Evolutionary conservation across 1,284 basidiomycete species (phyloP).

Genomic region (Cutaneotrichosporon cyanovorans): DNA sequence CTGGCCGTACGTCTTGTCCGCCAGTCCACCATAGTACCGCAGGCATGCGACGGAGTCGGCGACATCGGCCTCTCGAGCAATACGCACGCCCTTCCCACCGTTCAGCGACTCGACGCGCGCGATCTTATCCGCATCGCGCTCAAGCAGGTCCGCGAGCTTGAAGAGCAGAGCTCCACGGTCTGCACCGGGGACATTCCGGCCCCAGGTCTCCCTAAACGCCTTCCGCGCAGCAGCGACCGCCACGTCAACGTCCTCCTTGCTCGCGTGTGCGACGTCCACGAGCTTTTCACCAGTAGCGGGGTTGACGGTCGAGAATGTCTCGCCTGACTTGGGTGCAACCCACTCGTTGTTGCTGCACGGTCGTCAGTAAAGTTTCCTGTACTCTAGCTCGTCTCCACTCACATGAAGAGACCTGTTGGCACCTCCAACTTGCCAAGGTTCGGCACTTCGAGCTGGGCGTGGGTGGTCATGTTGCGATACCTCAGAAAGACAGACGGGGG

Average conservation of each 20-base stretch:
- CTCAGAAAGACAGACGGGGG: too few relatives aligned
- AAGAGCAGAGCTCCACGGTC: conserved; percentile 70
- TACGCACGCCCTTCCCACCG: conserved; percentile 73
- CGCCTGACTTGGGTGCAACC: conserved; percentile 20
- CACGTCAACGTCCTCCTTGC: conserved; percentile 61
- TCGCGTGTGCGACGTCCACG: conserved; percentile 31
- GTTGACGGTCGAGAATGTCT: conserved; percentile 27
- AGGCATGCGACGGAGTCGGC: conserved; percentile 70
- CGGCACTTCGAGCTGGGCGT: conserved; percentile 18
- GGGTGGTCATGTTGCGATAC: not conserved
- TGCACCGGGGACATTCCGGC: conserved; percentile 75
- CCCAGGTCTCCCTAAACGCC: conserved; percentile 78
- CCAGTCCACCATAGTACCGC: conserved; percentile 65
- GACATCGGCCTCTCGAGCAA: conserved; percentile 72
- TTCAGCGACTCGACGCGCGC: conserved; percentile 70
- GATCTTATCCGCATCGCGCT: conserved; percentile 60
- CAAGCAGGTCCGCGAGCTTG: conserved; percentile 84
- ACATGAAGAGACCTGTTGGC: conserved; percentile 78
- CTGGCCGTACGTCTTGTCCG: conserved; percentile 58
- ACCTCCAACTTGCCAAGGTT: conserved; percentile 51
- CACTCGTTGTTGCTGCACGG: conserved; percentile 39
- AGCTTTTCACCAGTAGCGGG: conserved; percentile 54
- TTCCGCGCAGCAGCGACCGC: conserved; percentile 79
- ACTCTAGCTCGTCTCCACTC: conserved; percentile 5
- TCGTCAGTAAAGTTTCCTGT: too few relatives aligned